A percentile compares a stretch with the other conserved stretches of the same genome.
Evolutionary conservation across 2,329 filamentous ascomycete genomes (phyloP).

Genomic region (Fusarium foetens): DNA sequence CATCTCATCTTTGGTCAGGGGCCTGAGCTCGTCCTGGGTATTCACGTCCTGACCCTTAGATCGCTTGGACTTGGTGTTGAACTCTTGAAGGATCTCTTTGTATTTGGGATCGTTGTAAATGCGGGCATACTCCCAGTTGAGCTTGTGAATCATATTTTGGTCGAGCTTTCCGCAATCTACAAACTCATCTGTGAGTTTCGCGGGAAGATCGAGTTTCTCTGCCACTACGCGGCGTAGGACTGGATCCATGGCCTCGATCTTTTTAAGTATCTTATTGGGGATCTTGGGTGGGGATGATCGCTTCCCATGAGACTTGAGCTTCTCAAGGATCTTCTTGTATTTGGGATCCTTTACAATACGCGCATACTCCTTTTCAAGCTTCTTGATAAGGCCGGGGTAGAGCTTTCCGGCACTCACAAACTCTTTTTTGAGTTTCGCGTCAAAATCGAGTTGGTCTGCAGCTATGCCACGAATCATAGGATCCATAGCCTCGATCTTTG

Average conservation of each 20-base stretch:
- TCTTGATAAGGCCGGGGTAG: not conserved
- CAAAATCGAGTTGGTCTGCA: not conserved
- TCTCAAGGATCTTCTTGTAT: not conserved
- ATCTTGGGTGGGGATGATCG: not conserved
- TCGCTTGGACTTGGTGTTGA: not conserved
- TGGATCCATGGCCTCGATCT: not conserved
- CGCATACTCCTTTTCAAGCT: slow-evolving; percentile 6
- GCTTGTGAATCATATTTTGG: not conserved
- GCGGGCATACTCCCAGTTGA: slow-evolving; percentile 7
- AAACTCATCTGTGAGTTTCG: not conserved
- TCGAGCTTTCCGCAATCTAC: not conserved
- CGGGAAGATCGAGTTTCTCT: not conserved
- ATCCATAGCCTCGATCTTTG: not conserved
- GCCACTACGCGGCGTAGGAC: not conserved
- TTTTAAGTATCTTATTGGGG: not conserved
- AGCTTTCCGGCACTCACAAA: not conserved
- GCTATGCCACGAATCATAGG: not conserved
- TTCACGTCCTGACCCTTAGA: not conserved
- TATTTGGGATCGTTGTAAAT: not conserved
- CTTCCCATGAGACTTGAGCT: not conserved
- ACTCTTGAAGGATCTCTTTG: not conserved
- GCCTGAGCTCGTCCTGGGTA: not conserved
- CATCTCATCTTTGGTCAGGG: not conserved
- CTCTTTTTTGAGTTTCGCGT: not conserved
- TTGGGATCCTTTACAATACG: not conserved